Base-by-base conservation (phyloP, 768 basidiomycete genomes). In the Vishniacozyma victoriae region DNA sequence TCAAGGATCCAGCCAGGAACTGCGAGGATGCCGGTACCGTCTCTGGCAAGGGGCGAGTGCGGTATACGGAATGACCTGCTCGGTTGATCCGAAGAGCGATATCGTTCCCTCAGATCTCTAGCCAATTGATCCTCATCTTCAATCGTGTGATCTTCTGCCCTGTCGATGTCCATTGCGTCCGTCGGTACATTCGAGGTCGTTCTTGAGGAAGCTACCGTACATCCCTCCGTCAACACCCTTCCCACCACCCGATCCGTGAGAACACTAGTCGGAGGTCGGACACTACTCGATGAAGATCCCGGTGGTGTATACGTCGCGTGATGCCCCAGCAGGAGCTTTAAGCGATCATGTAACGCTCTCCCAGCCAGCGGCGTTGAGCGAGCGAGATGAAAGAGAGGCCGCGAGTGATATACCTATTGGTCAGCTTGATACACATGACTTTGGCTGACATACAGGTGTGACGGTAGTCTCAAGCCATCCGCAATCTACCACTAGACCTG, bases 1-100 rank as follows among this genome's bases (percentile, higher is more conserved):
- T 97, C 93, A 35, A 93, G 75, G 33, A 99, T 78, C 95, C 95
- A 99, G 2, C 93, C 93, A 1, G 93, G 93, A 36, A 97, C 80
- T 37, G 87, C 76, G 38, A 95, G 70, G 0, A 84, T 88, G 0
- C 86, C 89, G 6, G 78, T 75, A 2, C 86, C 87, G 1, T 84
- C 84, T 0, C 43, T 46, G n/a, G 20, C 16, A 15, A 36, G 5
- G 12, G 25, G 16, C 20, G 23, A 27, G n/a, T 20, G 5, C 11
- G 29, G 26, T 11, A 51, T 5, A 13, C 25, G 25, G 22, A 62
- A 26, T 7, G 27, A 24, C 23, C 52, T 39, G 29, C 59, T 56
- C 6, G 27, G 52, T 0, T 57, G 53, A 5, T 44, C 47, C 5
- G 57, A 55, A 16, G 40, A 35, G 5, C 35, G 33, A 38, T 60